These are phyloP conservation scores for Monosporascus sp. DNA, from an alignment of 2,329 filamentous ascomycete genomes.

Conservation along the genomic window DNA sequence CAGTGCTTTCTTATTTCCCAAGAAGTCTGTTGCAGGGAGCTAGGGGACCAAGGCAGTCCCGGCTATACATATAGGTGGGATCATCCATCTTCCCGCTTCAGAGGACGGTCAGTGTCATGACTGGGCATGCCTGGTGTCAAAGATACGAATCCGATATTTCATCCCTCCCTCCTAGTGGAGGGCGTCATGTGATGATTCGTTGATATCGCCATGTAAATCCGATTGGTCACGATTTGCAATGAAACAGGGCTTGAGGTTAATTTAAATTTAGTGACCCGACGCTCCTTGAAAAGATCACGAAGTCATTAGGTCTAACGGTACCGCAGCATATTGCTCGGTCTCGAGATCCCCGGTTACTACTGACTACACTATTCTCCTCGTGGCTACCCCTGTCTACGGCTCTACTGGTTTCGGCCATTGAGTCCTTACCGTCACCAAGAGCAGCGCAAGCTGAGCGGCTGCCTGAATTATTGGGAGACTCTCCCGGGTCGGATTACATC, in stretches of 20 bases:
- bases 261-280: constrained; percentile 56
- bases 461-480: constrained; percentile 70
- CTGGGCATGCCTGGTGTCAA: too few relatives aligned
- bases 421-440: constrained; percentile 81
- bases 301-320: constrained; percentile 78
- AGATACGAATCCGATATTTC: too few relatives aligned
- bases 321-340: constrained; percentile 80
- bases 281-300: constrained; percentile 89
- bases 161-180: too few relatives aligned
- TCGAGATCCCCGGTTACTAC: constrained; percentile 73
- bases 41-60: too few relatives aligned
- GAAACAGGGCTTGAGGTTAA: constrained; percentile 10
- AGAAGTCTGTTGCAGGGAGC: too few relatives aligned
- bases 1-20: too few relatives aligned
- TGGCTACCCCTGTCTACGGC: constrained; percentile 95
- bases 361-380: constrained; percentile 79
- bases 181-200: too few relatives aligned
- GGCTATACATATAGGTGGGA: too few relatives aligned
- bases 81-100: too few relatives aligned
- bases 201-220: too few relatives aligned
- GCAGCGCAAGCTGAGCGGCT: constrained; percentile 74
- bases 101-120: too few relatives aligned
- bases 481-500: constrained; percentile 70
- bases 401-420: constrained; percentile 86
- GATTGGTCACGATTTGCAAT: too few relatives aligned